phyloP scores from a whole-genome alignment of 768 basidiomycete genomes.

The Rhizopogon vesiculosus region DNA sequence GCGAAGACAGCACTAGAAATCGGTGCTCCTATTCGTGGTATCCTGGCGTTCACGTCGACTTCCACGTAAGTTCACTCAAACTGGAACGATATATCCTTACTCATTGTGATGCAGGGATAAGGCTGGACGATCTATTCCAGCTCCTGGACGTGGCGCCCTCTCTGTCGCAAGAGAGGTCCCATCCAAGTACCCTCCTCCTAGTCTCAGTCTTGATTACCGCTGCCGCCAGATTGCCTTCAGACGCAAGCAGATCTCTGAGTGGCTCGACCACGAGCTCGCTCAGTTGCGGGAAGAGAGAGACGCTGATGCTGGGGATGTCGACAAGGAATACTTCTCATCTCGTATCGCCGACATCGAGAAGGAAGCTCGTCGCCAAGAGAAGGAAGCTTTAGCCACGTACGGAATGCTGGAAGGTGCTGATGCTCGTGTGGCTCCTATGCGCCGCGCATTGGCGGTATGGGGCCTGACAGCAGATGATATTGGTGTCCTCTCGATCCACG shows the following conservation, averaged over 20 bases:
- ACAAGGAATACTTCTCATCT: slow-evolving; percentile 68
- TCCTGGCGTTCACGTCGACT: slow-evolving; percentile 94
- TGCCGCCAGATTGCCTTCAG: slow-evolving; percentile 94
- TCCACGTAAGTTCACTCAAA: slow-evolving; percentile 64
- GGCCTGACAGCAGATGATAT: slow-evolving; percentile 91
- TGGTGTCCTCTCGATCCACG: slow-evolving; percentile 85
- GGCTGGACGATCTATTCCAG: slow-evolving; percentile 96
- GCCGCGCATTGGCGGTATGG: slow-evolving; percentile 96
- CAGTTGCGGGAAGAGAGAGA: slow-evolving; percentile 80
- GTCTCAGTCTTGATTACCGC: slow-evolving; percentile 85
- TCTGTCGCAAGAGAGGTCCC: slow-evolving; percentile 83
- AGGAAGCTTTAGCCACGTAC: slow-evolving; percentile 87
- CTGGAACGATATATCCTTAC: not conserved
- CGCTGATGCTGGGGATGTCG: slow-evolving; percentile 41
- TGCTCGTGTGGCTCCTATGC: slow-evolving; percentile 83
- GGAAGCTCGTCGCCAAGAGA: slow-evolving; percentile 89
- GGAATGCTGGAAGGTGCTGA: slow-evolving; percentile 93
- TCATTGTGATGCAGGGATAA: slow-evolving; percentile 66
- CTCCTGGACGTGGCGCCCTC: slow-evolving; percentile 91
- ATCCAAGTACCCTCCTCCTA: slow-evolving; percentile 71
- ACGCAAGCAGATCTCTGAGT: slow-evolving; percentile 89
- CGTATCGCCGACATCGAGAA: slow-evolving; percentile 83
- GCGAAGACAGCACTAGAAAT: slow-evolving; percentile 95
- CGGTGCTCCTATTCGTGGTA: slow-evolving; percentile 88
- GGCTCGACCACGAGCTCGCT: slow-evolving; percentile 86